Evolutionary conservation across 805 yeast genomes (phyloP), one percentile per base, ranked within the genome.

Genomic region (Candida qinlingensis): DNA sequence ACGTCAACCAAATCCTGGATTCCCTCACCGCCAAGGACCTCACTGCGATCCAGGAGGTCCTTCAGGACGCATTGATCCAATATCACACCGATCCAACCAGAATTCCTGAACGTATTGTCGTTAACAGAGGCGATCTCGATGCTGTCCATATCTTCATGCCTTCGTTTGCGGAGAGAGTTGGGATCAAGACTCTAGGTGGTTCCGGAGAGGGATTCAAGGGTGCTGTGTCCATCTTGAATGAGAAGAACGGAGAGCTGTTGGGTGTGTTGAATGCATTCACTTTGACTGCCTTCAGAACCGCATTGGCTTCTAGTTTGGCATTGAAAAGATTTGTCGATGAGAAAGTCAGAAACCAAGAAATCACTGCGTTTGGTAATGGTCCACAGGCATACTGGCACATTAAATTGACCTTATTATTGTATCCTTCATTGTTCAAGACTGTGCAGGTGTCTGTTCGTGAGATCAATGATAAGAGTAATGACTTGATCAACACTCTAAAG

Each of bases 201-300:
- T 80, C 85, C 0, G 67, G 69, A 3, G 63, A 73, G 33, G 88
- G 88, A 0, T 80, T 82, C 56, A 77, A 73, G 30, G 89, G 88
- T 1, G 67, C 76, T 6, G 74, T 82, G 3, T 60, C 75, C 29
- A 68, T 82, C 9, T 53, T 81, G 28, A 76, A 80, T 53, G 74
- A 76, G 41, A 52, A 58, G 6, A 73, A 74, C 28, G 89, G 88
- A 3, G 67, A 66, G 30, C 60, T 80, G 7, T 43, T 62, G 8
- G 87, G 85, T 3, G 65, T 81, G 3, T 59, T 83, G 36, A 81
- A 80, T 55, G 87, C 85, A 3, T 69, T 70, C 45, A 71, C 80
- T 1, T 61, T 81, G 37, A 83, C 88, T 2, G 88, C 85, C 0
- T 80, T 82, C 53, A 70, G 88, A 58, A 83, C 89, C 4, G 87